Evolutionary conservation across 2,329 filamentous ascomycete species (phyloP), one percentile per base, ranked within the genome.

Genomic region (Monilinia aucupariae): DNA sequence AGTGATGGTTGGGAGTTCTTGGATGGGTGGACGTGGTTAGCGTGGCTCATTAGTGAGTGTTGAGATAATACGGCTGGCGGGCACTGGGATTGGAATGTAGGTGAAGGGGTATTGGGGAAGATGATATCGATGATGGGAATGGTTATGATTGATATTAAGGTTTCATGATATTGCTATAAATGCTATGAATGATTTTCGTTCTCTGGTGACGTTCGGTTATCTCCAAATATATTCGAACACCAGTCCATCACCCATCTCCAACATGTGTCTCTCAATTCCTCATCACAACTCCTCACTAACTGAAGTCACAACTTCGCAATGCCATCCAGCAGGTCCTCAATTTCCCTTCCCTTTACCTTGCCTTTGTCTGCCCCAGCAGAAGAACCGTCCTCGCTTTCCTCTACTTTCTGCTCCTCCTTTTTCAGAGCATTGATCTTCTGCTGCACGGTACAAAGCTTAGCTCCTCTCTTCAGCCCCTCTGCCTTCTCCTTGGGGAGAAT

Each of bases 401-500:
- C 52, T 4, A 39, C 37, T 48, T 60, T 30, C 37, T 52, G 25
- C 13, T 15, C n/a, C 27, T 41, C 27, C 13, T 60, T 53, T 20
- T 56, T 22, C 43, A 56, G n/a, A 10, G 34, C 32, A 27, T 55
- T 50, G 22, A 48, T 25, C 27, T 58, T 30, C 39, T 49, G 34
- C 25, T n/a, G 17, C 7, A 62, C 9, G 5, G 39, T 20, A 39
- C 22, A 37, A 10, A 58, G 13, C 22, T 41, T 15, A 10, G 53
- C 25, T 8, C 45, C n/a, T 25, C 32, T 48, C 41, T 56, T 43
- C 20, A 47, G 13, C 13, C 17, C 43, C 53, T 59, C 43, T 17
- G 39, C n/a, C 27, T 66, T 47, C 8, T 56, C 37, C 27, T 25
- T 27, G 1, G 62, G 65, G 48, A 70, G 49, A 17, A 63, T 59